A percentile compares a stretch with the other conserved stretches of the same genome.
Evolutionary conservation across 306 rosid genomes (phyloP).

Genomic region (Malus asiatica): DNA sequence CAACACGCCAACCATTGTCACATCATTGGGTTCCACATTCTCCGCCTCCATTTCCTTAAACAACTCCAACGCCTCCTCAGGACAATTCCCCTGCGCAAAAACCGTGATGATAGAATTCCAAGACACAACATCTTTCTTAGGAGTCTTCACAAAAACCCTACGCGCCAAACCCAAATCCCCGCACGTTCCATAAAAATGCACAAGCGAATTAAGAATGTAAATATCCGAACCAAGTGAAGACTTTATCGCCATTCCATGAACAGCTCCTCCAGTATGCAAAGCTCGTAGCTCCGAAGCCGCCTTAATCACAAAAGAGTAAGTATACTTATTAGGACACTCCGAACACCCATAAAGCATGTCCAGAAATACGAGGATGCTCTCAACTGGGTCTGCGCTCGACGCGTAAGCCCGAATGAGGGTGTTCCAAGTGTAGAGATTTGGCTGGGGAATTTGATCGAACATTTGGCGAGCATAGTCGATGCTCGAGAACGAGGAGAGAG

Average conservation of each 20-base stretch:
- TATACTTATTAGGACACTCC: conserved; percentile 41
- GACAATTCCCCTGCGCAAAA: conserved; percentile 35
- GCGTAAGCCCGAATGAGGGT: conserved; percentile 54
- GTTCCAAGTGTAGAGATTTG: conserved; percentile 67
- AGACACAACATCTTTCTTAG: conserved; percentile 43
- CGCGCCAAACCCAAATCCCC: conserved; percentile 40
- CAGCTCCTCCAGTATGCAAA: conserved; percentile 31
- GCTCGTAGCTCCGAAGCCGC: conserved; percentile 52
- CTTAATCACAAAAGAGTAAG: conserved; percentile 51
- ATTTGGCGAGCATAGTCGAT: conserved; percentile 44
- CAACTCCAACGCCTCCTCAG: conserved; percentile 40
- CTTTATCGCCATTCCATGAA: conserved; percentile 60
- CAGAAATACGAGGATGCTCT: conserved; percentile 28
- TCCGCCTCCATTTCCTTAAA: conserved; percentile 40
- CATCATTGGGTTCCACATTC: conserved; percentile 42
- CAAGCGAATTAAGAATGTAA: conserved; percentile 47
- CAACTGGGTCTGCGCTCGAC: conserved; percentile 39
- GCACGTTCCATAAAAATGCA: conserved; percentile 46
- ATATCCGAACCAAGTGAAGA: conserved; percentile 34
- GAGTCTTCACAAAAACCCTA: conserved; percentile 34
- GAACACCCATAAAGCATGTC: conserved; percentile 32
- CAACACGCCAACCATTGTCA: conserved; percentile 55
- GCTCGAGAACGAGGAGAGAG: conserved; percentile 34
- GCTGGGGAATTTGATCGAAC: conserved; percentile 48
- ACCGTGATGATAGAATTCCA: conserved; percentile 58